A percentile compares a stretch with the other conserved stretches of the same genome.
phyloP scores from a whole-genome alignment of 495 filamentous ascomycete species.

The Collariella sp. region DNA sequence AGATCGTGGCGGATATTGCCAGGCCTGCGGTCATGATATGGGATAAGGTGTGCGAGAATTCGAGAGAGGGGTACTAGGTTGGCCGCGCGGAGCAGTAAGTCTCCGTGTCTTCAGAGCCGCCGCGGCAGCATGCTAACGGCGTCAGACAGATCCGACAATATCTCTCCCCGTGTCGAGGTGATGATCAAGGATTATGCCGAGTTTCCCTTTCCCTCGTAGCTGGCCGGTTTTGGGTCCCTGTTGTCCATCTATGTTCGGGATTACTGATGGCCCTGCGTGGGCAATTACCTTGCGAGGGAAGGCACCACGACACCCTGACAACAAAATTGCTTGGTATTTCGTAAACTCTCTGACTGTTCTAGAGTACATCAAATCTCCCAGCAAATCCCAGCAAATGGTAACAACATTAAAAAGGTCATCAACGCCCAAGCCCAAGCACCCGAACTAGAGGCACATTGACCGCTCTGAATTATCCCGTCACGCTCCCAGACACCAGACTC shows the following conservation, averaged over 20 bases:
- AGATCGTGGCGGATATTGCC: slow-evolving; percentile 3
- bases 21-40: slow-evolving; percentile 3
- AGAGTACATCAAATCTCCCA: too few relatives aligned
- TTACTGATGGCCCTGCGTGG: too few relatives aligned
- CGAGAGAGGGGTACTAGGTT: not conserved
- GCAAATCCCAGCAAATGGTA: too few relatives aligned
- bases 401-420: not conserved
- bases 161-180: slow-evolving; percentile 5
- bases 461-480: not conserved
- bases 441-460: not conserved
- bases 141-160: not conserved
- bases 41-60: slow-evolving; percentile 1
- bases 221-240: slow-evolving; percentile 1
- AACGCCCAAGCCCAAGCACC: too few relatives aligned
- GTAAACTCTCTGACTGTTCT: too few relatives aligned
- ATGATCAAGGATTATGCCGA: slow-evolving; percentile 2
- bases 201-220: not conserved
- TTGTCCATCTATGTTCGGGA: slow-evolving; percentile 3
- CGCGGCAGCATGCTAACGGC: slow-evolving; percentile 1
- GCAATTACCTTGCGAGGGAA: too few relatives aligned
- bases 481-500: not conserved
- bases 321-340: too few relatives aligned
- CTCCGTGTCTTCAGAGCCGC: not conserved
- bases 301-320: too few relatives aligned
- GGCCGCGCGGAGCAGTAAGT: not conserved